These are phyloP conservation scores for Aspergillus tanneri DNA, from an alignment of 2,329 filamentous ascomycete species.

Conservation along the genomic window DNA sequence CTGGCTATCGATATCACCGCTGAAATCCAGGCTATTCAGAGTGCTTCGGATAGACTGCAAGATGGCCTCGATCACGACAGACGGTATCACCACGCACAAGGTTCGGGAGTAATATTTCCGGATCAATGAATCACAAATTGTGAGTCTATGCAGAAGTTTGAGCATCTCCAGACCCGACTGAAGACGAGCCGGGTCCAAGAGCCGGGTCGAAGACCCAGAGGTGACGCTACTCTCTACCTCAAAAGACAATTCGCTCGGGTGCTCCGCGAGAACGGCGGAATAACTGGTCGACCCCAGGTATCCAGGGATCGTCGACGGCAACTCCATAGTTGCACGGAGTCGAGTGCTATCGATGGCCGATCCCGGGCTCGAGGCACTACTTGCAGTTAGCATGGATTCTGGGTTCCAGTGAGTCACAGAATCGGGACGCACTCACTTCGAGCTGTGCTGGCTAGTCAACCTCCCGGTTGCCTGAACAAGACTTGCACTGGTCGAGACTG, in stretches of 20 bases:
- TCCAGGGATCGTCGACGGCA: slow-evolving; percentile 29
- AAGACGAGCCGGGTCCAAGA: slow-evolving; percentile 29
- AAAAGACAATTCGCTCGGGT: slow-evolving; percentile 34
- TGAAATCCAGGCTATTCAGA: slow-evolving; percentile 26
- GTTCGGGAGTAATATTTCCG: slow-evolving; percentile 26
- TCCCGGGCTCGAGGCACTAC: slow-evolving; percentile 27
- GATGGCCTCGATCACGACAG: slow-evolving; percentile 26
- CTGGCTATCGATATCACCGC: slow-evolving; percentile 24
- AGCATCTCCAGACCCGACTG: slow-evolving; percentile 33
- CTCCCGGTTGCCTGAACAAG: slow-evolving; percentile 15
- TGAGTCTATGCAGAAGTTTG: slow-evolving; percentile 29
- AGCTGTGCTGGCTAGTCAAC: slow-evolving; percentile 22
- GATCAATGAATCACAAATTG: slow-evolving; percentile 27
- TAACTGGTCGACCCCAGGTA: slow-evolving; percentile 39
- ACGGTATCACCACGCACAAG: slow-evolving; percentile 26
- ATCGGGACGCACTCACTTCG: slow-evolving; percentile 28
- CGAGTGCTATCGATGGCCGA: slow-evolving; percentile 19
- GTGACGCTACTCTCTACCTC: slow-evolving; percentile 28
- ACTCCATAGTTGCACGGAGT: slow-evolving; percentile 23
- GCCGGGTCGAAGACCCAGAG: slow-evolving; percentile 13
- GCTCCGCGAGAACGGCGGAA: slow-evolving; percentile 35
- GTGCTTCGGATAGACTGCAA: slow-evolving; percentile 27
- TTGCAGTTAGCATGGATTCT: slow-evolving; percentile 1
- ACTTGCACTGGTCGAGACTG: slow-evolving; percentile 13
- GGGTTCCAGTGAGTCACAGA: not conserved